Conservation (phyloP, 148 eudicot species). For the Fagopyrum tataricum region DNA sequence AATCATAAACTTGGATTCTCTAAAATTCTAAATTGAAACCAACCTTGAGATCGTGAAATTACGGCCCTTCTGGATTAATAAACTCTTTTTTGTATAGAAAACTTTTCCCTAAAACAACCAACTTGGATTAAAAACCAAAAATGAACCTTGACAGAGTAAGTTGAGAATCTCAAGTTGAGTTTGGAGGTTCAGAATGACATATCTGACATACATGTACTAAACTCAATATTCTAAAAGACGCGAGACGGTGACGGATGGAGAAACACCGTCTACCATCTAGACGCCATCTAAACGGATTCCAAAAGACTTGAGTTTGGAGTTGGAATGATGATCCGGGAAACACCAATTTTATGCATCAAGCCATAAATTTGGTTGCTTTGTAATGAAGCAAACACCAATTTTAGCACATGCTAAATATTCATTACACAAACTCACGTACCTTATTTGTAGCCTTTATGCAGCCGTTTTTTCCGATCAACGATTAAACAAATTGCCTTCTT, state of each 20-base stretch:
- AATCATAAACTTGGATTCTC: too few species aligned
- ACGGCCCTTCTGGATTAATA: background rate
- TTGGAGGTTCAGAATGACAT: background rate
- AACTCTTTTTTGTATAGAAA: background rate
- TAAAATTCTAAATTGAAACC: slow-evolving; percentile 1
- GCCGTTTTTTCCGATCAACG: too few species aligned
- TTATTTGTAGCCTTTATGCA: background rate
- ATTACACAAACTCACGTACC: background rate
- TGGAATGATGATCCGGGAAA: background rate
- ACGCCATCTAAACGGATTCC: too few species aligned
- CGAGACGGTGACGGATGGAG: too few species aligned
- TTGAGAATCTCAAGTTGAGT: background rate
- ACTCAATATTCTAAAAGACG: too few species aligned
- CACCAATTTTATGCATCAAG: background rate
- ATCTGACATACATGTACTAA: background rate
- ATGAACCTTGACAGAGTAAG: background rate
- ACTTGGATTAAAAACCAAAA: background rate
- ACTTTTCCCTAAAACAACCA: background rate
- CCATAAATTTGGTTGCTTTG: background rate
- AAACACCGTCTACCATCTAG: too few species aligned
- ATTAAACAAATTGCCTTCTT: background rate
- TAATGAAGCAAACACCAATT: background rate
- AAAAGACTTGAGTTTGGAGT: too few species aligned
- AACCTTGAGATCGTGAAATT: slow-evolving; percentile 3
- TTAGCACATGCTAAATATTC: background rate